Base-by-base conservation (phyloP, 2,329 filamentous ascomycete genomes). In the Xylaria sp. region DNA sequence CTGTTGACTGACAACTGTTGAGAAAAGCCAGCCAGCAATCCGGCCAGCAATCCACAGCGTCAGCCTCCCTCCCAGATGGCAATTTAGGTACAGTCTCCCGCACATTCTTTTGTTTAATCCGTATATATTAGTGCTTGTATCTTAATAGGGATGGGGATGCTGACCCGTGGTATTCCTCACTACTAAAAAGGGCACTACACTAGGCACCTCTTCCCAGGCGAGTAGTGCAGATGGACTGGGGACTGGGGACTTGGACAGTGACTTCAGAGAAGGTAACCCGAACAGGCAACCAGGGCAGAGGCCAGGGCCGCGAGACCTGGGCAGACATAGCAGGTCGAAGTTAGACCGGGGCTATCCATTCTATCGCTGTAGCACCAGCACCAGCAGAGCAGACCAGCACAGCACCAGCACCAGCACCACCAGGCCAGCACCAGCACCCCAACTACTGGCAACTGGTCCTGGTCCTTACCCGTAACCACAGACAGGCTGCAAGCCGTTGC, bases 401-500 rank as follows among this genome's bases (percentile, higher is more conserved):
- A 51, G 48, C 9, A 42, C 9, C 9, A n/a, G 39, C 13, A 42
- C 39, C 5, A 46, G 42, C 11, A 46, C 13, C 42, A 46, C 13
- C 39, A 42, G 23, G 23, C 23, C 23, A 30, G 23, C 23, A 30
- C 23, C 23, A 30, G 23, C 23, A 30, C n/a, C 44, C 44, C 44
- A 18, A 48, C 16, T 30, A 30, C 23, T 30, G 23, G 23, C 23
- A 30, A 30, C 23, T 30, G 23, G 23, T 30, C 23, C 23, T 48
- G 46, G 42, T 46, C 10, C 5, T n/a, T 46, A 13, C 10, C 42
- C 5, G 9, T 13, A 16, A 46, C 42, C 23, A 18, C 8, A 46
- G 56, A 57, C 57, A 60, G 62, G 54, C 63, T 61, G 59, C 62
- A 62, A 60, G 51, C 64, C 39, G 55, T 53, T 57, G 60, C 60